A percentile compares a stretch with the other conserved stretches of the same genome.
Evolutionary conservation across 225 moss, liverwort and hornwort genomes (phyloP).

Genomic region (Bryum argenteum): DNA sequence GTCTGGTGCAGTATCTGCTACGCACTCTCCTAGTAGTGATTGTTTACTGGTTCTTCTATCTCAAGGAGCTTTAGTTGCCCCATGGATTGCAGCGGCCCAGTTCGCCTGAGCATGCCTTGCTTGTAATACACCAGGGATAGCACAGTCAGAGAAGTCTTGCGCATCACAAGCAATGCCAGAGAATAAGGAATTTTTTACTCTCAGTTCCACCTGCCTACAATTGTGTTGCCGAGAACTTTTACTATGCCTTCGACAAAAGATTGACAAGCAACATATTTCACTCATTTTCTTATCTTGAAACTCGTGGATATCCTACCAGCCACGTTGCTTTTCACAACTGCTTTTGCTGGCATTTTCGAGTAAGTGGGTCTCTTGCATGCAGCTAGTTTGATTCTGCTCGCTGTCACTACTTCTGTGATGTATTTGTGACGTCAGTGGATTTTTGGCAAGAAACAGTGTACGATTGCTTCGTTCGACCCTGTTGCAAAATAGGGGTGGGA

Average conservation of each 20-base stretch:
- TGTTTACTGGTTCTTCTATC: background rate
- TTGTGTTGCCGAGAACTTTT: background rate
- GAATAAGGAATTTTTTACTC: background rate
- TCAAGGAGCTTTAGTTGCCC: background rate
- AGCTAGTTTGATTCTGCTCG: too few relatives aligned
- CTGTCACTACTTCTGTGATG: too few relatives aligned
- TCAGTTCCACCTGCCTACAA: background rate
- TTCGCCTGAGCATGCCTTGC: background rate
- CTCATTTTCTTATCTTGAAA: too few relatives aligned
- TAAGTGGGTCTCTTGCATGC: too few relatives aligned
- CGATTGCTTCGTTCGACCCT: background rate
- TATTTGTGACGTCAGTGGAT: background rate
- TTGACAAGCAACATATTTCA: too few relatives aligned
- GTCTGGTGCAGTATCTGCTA: background rate
- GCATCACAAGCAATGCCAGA: too few relatives aligned
- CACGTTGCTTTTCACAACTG: too few relatives aligned
- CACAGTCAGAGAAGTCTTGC: background rate
- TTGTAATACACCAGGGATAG: slow-evolving; percentile 1
- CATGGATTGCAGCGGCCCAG: background rate
- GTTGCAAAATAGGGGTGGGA: background rate
- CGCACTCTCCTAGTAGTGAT: background rate
- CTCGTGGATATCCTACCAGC: too few relatives aligned
- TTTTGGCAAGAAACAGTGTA: background rate
- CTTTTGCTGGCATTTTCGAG: too few relatives aligned
- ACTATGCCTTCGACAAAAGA: background rate